Percentiles rank a stretch among this genome's conserved stretches.
phyloP scores from a whole-genome alignment of 208 protist species.

The Acanthamoeba royreba region DNA sequence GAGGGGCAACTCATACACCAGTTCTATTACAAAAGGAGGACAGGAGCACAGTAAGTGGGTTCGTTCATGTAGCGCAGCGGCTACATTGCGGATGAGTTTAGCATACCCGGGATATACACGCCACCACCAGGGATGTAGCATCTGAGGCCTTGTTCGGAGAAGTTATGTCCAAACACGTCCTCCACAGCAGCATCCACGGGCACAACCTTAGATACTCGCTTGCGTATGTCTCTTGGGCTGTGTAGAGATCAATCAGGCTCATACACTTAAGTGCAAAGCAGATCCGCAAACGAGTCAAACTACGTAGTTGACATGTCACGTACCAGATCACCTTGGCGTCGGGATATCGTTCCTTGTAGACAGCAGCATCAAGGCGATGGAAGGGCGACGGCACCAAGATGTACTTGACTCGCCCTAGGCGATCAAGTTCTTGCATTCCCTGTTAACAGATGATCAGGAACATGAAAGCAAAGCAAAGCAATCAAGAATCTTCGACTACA shows the following conservation, averaged over 20 bases:
- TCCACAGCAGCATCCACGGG: neutral
- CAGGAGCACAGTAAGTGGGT: neutral
- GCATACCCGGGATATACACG: neutral
- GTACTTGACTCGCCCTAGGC: neutral
- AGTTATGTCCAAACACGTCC: neutral
- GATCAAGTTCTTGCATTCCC: neutral
- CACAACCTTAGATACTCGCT: neutral
- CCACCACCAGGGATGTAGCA: neutral
- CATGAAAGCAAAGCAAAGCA: neutral
- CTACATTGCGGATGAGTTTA: neutral
- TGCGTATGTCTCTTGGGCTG: neutral
- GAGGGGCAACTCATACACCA: conserved; percentile 21
- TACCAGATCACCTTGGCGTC: neutral
- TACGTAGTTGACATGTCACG: neutral
- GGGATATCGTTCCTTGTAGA: conserved; percentile 1
- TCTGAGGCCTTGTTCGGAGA: neutral
- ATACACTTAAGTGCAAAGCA: neutral
- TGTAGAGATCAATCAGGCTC: neutral
- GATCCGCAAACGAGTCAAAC: neutral
- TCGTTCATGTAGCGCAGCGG: neutral
- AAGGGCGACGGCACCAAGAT: neutral
- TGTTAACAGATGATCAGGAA: neutral
- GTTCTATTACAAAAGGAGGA: neutral
- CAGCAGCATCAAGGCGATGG: neutral
- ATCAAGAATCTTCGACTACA: too few relatives aligned